Evolutionary conservation across 2,329 filamentous ascomycete species (phyloP).

Genomic region (Tolypocladium ovalisporum): DNA sequence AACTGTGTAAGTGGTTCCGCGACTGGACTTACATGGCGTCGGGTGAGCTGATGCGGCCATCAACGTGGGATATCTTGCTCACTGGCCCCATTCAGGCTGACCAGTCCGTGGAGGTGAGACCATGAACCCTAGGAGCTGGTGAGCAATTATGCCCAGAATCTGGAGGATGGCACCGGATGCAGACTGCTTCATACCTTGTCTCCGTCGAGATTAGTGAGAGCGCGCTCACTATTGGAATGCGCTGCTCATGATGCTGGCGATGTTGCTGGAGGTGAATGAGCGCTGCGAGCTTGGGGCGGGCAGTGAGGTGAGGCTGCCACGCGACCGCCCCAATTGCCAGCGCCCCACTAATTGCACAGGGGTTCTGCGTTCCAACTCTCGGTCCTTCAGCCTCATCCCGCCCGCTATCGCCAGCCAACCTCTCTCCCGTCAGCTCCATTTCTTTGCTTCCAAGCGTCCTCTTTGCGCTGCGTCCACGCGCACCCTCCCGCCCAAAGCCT

Average conservation of each 20-base stretch:
- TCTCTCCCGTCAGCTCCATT: neutral
- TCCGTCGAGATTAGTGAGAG: neutral
- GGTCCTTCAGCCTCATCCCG: neutral
- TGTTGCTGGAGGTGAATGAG: neutral
- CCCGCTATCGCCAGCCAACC: neutral
- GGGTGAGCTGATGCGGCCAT: neutral
- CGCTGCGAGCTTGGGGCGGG: neutral
- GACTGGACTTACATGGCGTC: neutral
- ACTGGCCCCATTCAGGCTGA: constrained; percentile 6
- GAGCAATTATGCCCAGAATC: neutral
- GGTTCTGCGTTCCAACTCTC: neutral
- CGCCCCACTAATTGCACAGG: constrained; percentile 1
- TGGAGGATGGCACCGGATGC: neutral
- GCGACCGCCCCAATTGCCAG: neutral
- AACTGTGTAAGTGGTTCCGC: neutral
- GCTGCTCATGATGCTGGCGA: neutral
- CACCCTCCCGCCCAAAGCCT: neutral
- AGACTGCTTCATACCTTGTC: neutral
- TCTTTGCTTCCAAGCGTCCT: neutral
- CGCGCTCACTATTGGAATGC: neutral
- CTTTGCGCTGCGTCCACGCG: neutral
- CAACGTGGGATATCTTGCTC: neutral
- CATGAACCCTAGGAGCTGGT: constrained; percentile 2
- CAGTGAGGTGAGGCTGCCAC: neutral
- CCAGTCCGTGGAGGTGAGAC: constrained; percentile 5